These are phyloP conservation scores for Boletus patriciae DNA, from an alignment of 768 basidiomycete species.

Conservation along the genomic window DNA sequence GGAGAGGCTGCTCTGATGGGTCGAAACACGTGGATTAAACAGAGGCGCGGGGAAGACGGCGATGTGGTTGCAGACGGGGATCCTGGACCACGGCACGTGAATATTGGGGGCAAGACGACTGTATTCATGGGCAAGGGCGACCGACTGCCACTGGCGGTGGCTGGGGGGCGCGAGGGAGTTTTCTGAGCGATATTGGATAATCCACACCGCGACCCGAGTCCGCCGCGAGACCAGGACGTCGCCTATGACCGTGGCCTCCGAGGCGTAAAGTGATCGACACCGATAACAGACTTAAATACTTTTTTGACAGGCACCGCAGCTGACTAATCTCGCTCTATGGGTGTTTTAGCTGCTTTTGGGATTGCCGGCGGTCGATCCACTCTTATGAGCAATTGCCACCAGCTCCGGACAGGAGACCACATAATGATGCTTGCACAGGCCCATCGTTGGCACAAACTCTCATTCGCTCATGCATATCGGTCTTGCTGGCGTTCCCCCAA, in stretches of 20 bases:
- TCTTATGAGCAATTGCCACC: background rate
- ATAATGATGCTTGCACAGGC: too few relatives aligned
- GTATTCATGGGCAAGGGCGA: constrained; percentile 90
- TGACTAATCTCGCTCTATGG: background rate
- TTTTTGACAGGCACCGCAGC: background rate
- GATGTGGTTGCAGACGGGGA: constrained; percentile 49
- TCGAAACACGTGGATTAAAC: constrained; percentile 86
- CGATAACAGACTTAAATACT: background rate
- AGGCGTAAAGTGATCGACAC: too few relatives aligned
- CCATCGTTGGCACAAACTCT: background rate
- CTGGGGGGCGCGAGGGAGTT: constrained; percentile 80
- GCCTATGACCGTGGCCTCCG: too few relatives aligned
- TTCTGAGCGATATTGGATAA: constrained; percentile 20
- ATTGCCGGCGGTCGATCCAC: too few relatives aligned
- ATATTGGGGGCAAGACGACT: constrained; percentile 87
- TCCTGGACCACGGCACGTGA: constrained; percentile 57
- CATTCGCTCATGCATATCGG: constrained; percentile 7
- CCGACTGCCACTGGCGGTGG: constrained; percentile 78
- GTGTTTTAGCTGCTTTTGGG: too few relatives aligned
- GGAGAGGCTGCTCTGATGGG: constrained; percentile 72
- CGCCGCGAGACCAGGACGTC: too few relatives aligned
- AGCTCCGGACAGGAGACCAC: background rate
- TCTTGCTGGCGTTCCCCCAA: constrained; percentile 1
- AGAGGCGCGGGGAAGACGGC: constrained; percentile 61
- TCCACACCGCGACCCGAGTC: too few relatives aligned